phyloP scores from a whole-genome alignment of 495 filamentous ascomycete genomes.

The Neurospora sp. region DNA sequence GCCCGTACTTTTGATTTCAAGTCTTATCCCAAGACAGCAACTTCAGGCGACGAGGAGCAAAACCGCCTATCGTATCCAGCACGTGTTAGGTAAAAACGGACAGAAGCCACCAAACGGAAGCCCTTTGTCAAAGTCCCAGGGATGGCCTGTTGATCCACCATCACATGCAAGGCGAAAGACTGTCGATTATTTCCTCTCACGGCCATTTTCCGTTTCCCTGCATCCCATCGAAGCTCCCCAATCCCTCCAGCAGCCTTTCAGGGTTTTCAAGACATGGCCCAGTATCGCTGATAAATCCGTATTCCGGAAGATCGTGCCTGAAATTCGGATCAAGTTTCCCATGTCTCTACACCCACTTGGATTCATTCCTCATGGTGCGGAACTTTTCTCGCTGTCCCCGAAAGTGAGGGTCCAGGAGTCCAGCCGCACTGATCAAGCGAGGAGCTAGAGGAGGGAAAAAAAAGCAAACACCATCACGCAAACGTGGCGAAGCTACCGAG shows the following conservation, averaged over 20 bases:
- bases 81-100: background rate
- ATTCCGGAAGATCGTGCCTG: background rate
- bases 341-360: background rate
- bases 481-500: background rate
- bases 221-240: slow-evolving; percentile 5
- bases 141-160: background rate
- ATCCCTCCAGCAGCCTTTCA: background rate
- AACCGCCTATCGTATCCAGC: background rate
- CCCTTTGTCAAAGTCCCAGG: background rate
- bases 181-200: background rate
- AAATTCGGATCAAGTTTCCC: background rate
- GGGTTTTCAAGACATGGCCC: background rate
- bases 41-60: background rate
- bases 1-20: background rate
- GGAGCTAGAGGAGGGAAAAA: background rate
- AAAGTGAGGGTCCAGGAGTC: background rate
- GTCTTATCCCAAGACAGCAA: background rate
- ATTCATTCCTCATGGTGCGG: background rate
- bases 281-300: background rate
- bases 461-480: background rate
- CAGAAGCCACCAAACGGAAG: background rate
- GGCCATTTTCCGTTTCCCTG: slow-evolving; percentile 5
- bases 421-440: background rate
- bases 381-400: background rate
- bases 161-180: background rate